Percentiles rank a stretch among this genome's conserved stretches.
These are phyloP conservation scores for Chlorella sorokiniana DNA, from an alignment of 139 green algal species.

Conservation along the genomic window DNA sequence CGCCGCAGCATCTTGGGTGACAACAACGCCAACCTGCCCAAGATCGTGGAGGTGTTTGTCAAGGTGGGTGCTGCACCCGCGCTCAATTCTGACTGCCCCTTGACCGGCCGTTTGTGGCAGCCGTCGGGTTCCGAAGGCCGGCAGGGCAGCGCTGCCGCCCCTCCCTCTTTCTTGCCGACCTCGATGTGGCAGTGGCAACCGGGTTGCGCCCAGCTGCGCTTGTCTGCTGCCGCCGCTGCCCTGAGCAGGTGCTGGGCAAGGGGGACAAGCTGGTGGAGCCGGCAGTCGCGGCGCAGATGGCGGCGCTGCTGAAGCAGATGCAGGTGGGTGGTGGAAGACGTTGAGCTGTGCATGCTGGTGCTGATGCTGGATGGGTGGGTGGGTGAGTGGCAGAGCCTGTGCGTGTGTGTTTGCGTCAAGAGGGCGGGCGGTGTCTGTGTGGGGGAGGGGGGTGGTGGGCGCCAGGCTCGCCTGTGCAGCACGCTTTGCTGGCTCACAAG, in stretches of 20 bases:
- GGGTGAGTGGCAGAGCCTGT: too few relatives aligned
- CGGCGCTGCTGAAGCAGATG: constrained; percentile 58
- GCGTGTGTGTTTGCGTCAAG: too few relatives aligned
- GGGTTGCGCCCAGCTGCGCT: too few relatives aligned
- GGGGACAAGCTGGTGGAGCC: constrained; percentile 53
- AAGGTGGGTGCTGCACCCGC: constrained; percentile 4
- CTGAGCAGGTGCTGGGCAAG: constrained; percentile 46
- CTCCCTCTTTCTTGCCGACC: too few relatives aligned
- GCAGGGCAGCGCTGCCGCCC: too few relatives aligned
- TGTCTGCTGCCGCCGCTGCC: background rate
- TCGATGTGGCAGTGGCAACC: too few relatives aligned
- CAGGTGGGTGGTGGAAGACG: constrained; percentile 28
- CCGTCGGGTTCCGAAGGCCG: too few relatives aligned
- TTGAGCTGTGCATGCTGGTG: background rate
- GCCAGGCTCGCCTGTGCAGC: too few relatives aligned
- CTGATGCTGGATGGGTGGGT: too few relatives aligned
- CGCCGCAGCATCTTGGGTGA: constrained; percentile 46
- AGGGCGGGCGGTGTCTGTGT: too few relatives aligned
- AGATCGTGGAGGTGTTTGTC: constrained; percentile 50
- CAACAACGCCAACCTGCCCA: constrained; percentile 63
- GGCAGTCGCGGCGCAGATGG: constrained; percentile 45
- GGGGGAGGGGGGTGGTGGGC: too few relatives aligned
- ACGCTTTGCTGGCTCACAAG: too few relatives aligned
- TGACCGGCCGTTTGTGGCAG: background rate
- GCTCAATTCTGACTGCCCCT: background rate